Conservation (phyloP, 192 early-diverging fungal species). For the Coemansia sp. region DNA sequence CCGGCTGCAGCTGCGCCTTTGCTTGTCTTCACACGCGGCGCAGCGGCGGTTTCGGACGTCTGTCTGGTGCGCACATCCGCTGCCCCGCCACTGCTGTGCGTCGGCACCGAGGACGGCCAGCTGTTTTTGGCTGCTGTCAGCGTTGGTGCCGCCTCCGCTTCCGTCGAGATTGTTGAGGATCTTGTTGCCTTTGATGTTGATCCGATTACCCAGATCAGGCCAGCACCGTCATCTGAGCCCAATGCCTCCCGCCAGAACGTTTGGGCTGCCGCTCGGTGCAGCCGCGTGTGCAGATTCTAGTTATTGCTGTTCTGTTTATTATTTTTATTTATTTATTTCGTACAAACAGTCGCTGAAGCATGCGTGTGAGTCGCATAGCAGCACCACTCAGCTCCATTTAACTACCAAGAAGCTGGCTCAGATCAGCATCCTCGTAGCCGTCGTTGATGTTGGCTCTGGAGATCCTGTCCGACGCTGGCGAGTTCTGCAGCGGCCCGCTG, state of each 20-base stretch:
- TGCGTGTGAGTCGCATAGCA: not conserved
- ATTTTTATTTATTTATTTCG: not conserved
- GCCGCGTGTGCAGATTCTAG: conserved; percentile 34
- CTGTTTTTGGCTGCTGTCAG: conserved; percentile 19
- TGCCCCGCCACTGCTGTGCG: conserved; percentile 22
- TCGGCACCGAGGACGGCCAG: conserved; percentile 48
- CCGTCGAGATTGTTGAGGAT: conserved; percentile 35
- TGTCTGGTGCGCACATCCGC: conserved; percentile 22
- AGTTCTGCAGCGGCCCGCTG: conserved; percentile 41
- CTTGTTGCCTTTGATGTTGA: conserved; percentile 50
- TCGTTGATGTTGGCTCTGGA: conserved; percentile 29
- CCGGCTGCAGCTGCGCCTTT: conserved; percentile 1
- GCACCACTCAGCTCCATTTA: not conserved
- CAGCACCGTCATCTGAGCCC: not conserved
- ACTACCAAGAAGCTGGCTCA: conserved; percentile 19
- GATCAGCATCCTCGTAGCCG: conserved; percentile 17
- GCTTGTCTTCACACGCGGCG: conserved; percentile 31
- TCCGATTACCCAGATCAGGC: conserved; percentile 43
- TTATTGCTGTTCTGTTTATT: not conserved
- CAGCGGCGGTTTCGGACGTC: conserved; percentile 29
- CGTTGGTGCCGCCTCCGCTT: not conserved
- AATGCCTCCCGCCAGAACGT: conserved; percentile 29
- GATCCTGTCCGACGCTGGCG: conserved; percentile 28
- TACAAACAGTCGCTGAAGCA: not conserved
- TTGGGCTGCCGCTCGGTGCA: conserved; percentile 41